Base-by-base conservation (phyloP, 2,329 filamentous ascomycete genomes). In the Teratosphaeria destructans region DNA sequence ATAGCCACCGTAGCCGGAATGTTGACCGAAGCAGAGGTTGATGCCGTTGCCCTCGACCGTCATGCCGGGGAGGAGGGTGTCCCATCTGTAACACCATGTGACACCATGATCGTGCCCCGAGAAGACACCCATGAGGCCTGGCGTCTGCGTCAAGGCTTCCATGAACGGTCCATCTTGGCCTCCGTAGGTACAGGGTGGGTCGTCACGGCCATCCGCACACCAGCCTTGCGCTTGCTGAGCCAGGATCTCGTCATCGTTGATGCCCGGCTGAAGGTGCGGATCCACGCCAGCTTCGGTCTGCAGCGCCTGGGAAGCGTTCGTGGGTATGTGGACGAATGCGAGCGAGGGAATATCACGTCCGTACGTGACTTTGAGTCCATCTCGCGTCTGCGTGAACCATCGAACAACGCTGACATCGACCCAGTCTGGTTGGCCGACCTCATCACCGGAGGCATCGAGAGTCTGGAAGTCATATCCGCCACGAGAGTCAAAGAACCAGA, bases 401-500 rank as follows among this genome's bases (percentile, higher is more conserved):
- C 73, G 60, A 2, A 76, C 74, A 5, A 75, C 77, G 52, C 70
- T 72, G 16, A 71, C 64, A 60, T 78, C 73, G 6, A 81, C 78
- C 76, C 76, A 81, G 52, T 79, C 72, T 3, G 71, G 71, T 47
- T 74, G 71, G 5, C 67, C 64, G 14, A 73, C 65, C 11, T 65
- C 61, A 11, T 68, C 60, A 19, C 69, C 69, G 5, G 60, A 27
- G 3, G 64, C 56, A 32, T 69, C 60, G 1, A 64, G 65, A 23
- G 79, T 63, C 54, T 75, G 78, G 65, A 79, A 83, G 55, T 76
- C 74, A 57, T 76, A 75, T 7, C 85, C 85, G 39, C 85, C 85
- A 16, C 81, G 77, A 59, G 78, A 82, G 66, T 90, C 87, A 65
- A 90, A 89, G 73, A 89, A 89, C 85, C 86, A 90, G 1, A 90